These are phyloP conservation scores for Flaveria robusta DNA, from an alignment of 129 eudicot genomes.

Conservation along the genomic window DNA sequence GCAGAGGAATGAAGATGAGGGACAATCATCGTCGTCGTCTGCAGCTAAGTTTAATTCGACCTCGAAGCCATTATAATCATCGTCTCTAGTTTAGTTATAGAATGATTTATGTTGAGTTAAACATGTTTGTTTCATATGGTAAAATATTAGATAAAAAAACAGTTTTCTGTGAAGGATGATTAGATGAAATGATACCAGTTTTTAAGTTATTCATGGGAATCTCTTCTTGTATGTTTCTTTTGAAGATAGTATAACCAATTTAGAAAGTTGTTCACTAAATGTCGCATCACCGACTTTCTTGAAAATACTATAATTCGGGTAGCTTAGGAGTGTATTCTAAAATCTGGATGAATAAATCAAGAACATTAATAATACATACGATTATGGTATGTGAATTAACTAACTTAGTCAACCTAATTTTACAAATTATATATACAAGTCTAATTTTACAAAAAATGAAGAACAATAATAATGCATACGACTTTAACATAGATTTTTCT, in stretches of 20 bases:
- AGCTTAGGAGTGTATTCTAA: not conserved
- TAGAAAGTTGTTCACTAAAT: not conserved
- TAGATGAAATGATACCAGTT: no score
- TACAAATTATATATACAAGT: no score
- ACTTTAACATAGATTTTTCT: no score
- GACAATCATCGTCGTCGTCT: conserved; percentile 30
- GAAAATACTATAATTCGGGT: not conserved
- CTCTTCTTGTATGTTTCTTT: not conserved
- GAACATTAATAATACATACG: no score
- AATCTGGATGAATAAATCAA: no score
- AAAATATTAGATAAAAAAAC: not conserved
- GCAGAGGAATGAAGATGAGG: conserved; percentile 25
- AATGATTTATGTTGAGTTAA: conserved; percentile 9
- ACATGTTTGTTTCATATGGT: conserved; percentile 19
- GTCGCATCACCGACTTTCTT: not conserved
- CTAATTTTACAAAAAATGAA: no score
- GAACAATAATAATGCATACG: no score
- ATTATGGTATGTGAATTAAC: no score
- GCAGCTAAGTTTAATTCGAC: conserved; percentile 24
- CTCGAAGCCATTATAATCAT: conserved; percentile 12
- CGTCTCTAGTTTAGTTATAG: not conserved
- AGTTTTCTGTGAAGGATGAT: not conserved
- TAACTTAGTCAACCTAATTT: no score
- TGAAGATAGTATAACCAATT: not conserved
- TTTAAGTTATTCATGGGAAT: not conserved